Conservation (phyloP, 176 grass and related monocot genomes). For the Paspalum notatum region DNA sequence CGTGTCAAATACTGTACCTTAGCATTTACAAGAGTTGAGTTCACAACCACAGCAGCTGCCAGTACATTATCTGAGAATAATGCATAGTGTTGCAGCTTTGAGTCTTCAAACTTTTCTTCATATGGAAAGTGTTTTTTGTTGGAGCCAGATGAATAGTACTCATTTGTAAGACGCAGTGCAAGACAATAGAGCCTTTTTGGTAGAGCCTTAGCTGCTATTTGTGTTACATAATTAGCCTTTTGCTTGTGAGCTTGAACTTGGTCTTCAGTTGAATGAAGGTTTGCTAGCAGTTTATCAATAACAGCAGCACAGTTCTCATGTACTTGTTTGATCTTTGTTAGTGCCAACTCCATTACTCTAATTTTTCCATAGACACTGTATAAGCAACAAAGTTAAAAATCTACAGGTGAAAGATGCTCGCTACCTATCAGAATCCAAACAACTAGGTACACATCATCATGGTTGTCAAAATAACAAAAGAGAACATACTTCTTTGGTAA, state of each 20-base stretch:
- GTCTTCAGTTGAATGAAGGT: conserved; percentile 67
- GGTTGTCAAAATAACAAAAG: too few species aligned
- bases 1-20: conserved; percentile 42
- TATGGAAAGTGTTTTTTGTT: conserved; percentile 44
- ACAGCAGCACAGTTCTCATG: conserved; percentile 59
- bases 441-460: not conserved
- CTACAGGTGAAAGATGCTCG: not conserved
- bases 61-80: conserved; percentile 89
- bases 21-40: conserved; percentile 70
- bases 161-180: conserved; percentile 68
- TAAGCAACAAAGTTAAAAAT: conserved; percentile 33
- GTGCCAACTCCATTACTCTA: conserved; percentile 66
- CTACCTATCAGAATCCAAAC: conserved; percentile 21
- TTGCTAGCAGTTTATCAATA: conserved; percentile 52
- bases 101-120: conserved; percentile 77
- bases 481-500: conserved; percentile 70
- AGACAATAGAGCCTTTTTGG: conserved; percentile 83
- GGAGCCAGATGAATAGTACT: conserved; percentile 54
- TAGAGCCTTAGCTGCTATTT: conserved; percentile 75
- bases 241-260: conserved; percentile 58
- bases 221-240: conserved; percentile 49
- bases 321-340: conserved; percentile 59
- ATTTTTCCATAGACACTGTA: conserved; percentile 66
- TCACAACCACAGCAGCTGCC: conserved; percentile 75
- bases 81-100: conserved; percentile 72